Percentiles rank a stretch among this genome's conserved stretches.
These are phyloP conservation scores for Phalaenopsis equestris DNA, from an alignment of 106 monocot species.

Conservation along the genomic window DNA sequence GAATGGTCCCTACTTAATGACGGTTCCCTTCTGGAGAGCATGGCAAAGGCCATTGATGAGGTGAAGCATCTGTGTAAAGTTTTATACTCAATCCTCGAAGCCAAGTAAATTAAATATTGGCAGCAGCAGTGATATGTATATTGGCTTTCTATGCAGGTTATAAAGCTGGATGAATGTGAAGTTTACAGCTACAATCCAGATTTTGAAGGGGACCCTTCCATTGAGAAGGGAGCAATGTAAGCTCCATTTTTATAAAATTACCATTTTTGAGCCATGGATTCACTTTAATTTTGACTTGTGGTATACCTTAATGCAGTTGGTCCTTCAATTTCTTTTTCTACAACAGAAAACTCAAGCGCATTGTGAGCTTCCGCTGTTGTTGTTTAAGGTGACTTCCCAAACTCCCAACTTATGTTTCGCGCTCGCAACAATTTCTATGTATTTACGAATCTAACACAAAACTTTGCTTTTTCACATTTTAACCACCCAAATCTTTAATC, in stretches of 20 bases:
- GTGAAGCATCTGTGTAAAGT: slow-evolving; percentile 22
- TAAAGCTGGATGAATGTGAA: slow-evolving; percentile 74
- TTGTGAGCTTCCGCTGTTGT: slow-evolving; percentile 83
- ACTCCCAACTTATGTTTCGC: background rate
- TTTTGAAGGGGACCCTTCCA: slow-evolving; percentile 65
- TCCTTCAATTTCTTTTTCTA: slow-evolving; percentile 96
- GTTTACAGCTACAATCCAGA: slow-evolving; percentile 97
- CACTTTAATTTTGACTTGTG: background rate
- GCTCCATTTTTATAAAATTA: background rate
- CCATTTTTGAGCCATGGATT: background rate
- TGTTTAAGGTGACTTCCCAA: slow-evolving; percentile 53
- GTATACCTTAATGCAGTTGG: slow-evolving; percentile 48
- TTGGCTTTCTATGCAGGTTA: slow-evolving; percentile 37
- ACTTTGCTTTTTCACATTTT: too few species aligned
- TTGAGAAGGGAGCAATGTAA: slow-evolving; percentile 86
- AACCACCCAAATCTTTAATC: too few species aligned
- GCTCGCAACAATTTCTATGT: background rate
- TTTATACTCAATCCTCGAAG: background rate
- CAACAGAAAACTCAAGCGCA: slow-evolving; percentile 82
- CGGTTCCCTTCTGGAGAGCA: slow-evolving; percentile 58
- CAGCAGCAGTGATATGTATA: background rate
- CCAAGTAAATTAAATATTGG: background rate
- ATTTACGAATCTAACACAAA: too few species aligned
- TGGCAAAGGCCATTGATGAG: slow-evolving; percentile 78
- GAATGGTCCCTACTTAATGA: slow-evolving; percentile 62